Evolutionary conservation across 768 basidiomycete species (phyloP).

Genomic region (Tricholoma sp.): DNA sequence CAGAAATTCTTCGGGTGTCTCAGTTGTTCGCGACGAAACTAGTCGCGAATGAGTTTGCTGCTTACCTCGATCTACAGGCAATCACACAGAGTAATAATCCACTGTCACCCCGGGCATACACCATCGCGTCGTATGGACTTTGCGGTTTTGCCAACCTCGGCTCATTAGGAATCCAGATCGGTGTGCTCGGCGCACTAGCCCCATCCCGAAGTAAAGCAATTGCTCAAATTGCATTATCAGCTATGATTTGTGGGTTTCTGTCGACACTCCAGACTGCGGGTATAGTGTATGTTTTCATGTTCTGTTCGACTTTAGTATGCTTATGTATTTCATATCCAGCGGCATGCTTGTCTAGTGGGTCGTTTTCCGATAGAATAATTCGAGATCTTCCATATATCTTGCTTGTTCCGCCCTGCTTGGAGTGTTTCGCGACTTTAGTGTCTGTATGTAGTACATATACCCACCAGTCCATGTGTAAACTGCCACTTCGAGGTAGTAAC

Average conservation of each 20-base stretch:
- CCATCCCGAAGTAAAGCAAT: slow-evolving; percentile 64
- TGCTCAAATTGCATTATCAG: slow-evolving; percentile 57
- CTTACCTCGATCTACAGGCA: slow-evolving; percentile 57
- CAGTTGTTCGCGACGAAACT: slow-evolving; percentile 84
- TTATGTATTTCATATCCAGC: slow-evolving; percentile 5
- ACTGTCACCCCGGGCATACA: slow-evolving; percentile 68
- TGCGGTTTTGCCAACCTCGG: slow-evolving; percentile 90
- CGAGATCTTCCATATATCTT: background rate
- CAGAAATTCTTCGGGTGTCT: slow-evolving; percentile 78
- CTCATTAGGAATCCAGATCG: slow-evolving; percentile 77
- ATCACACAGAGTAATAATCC: slow-evolving; percentile 42
- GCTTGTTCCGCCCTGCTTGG: background rate
- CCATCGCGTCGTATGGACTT: slow-evolving; percentile 81
- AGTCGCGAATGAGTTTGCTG: slow-evolving; percentile 83
- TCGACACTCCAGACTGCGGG: slow-evolving; percentile 31
- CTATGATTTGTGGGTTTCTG: slow-evolving; percentile 30
- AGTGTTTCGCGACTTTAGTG: background rate
- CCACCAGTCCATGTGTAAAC: background rate
- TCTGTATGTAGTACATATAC: background rate
- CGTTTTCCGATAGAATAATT: background rate
- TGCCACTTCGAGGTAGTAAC: background rate
- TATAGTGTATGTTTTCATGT: slow-evolving; percentile 19
- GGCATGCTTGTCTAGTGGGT: slow-evolving; percentile 17
- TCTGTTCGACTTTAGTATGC: background rate
- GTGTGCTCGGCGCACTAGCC: slow-evolving; percentile 41